Evolutionary conservation across 2,329 filamentous ascomycete species (phyloP), one percentile per base, ranked within the genome.

Genomic region (Venturiaceae sp.): DNA sequence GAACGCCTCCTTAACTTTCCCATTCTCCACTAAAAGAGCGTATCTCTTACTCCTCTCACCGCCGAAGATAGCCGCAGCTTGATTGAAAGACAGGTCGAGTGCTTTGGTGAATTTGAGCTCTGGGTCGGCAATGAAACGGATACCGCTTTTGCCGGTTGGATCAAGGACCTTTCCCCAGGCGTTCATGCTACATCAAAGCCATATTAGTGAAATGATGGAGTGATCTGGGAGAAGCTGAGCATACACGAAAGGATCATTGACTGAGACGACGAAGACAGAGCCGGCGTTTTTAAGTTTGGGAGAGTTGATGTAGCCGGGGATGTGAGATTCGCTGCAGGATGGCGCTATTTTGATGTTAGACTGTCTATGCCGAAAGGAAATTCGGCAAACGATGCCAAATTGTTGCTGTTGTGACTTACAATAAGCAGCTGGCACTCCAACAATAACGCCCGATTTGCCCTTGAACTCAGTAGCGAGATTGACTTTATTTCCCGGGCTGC

Each of bases 161-260:
- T 96, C 91, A 46, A 96, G 80, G 62, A 83, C 78, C 62, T 87
- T 82, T 52, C 77, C 85, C 91, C 92, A 96, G 5, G 91, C 92
- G 74, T 95, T 95, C 82, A 92, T 96, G 50, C 90, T 94, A 62
- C 26, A n/a, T 21, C 13, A 14, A 16, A 14, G n/a, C n/a, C n/a
- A n/a, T 50, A 19, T 50, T 50, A 50, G 36, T 39, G 36, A 39
- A n/a, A 39, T 11, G 36, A 11, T 39, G 36, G 11, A n/a, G n/a
- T 11, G 36, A n/a, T 39, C 30, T 32, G 9, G 16, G 11, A 8
- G 26, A 9, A 23, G 7, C 13, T 4, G 50, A n/a, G 16, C 44
- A 36, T 57, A 95, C 88, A 96, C 92, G 71, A 96, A 96, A 21
- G 91, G 83, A 71, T 97, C 92, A 71, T 97, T 97, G 69, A 96